Evolutionary conservation across 164 flowering plant genomes (phyloP).

Genomic region (Vitis vinifera): ASM3070453v1 NC_081816.1:21495501-21496000

Average conservation of each 20-base stretch:
- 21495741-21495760: conserved; percentile 46
- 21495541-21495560: conserved; percentile 1
- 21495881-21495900: conserved; percentile 27
- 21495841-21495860: conserved; percentile 43
- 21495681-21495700: conserved; percentile 29
- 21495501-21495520: conserved; percentile 14
- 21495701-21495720: conserved; percentile 31
- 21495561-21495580: conserved; percentile 33
- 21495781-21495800: conserved; percentile 35
- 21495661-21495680: conserved; percentile 16
- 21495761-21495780: conserved; percentile 14
- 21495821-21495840: conserved; percentile 31
- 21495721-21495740: conserved; percentile 44
- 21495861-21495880: conserved; percentile 33
- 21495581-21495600: background rate
- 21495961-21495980: conserved; percentile 29
- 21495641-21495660: conserved; percentile 41
- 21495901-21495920: conserved; percentile 42
- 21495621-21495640: conserved; percentile 51
- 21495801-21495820: conserved; percentile 33
- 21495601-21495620: conserved; percentile 3
- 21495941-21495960: conserved; percentile 49
- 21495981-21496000: conserved; percentile 27
- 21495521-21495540: conserved; percentile 15
- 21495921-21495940: conserved; percentile 47